Base-by-base conservation (phyloP, 2,329 filamentous ascomycete species). In the Alternaria longipes region DNA sequence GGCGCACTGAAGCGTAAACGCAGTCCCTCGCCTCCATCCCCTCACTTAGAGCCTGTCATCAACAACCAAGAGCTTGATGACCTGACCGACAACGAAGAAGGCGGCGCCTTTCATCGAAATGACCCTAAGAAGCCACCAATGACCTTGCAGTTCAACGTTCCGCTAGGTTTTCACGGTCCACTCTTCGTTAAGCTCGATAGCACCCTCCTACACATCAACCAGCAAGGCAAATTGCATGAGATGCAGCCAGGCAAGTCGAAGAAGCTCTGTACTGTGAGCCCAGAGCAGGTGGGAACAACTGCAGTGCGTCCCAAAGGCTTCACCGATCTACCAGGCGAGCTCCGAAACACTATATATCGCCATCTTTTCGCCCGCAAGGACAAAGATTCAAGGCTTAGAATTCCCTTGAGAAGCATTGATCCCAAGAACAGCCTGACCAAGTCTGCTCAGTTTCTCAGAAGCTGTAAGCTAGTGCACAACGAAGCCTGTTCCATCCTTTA, bases 401-500 rank as follows among this genome's bases (percentile, higher is more conserved):
- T 84, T 46, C 65, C 62, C 24, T 57, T 58, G 46, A 36, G 7
- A 7, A 36, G 4, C 40, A 28, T n/a, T 7, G 34, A 28, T 5
- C 18, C 41, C 18, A 22, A 24, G 9, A 41, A 53, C 0, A 78
- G 79, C 56, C 80, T 84, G 59, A 62, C 69, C 40, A 78, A 76
- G 30, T 82, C 82, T 12, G 73, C 79, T 3, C 80, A 81, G 5
- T 78, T 86, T 34, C 75, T 86, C 28, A 75, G 81, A 28, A 82
- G 81, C 4, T 84, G 82, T 71, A 79, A 74, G 42, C 73, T 81
- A 36, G 76, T 85, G 22, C 72, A 79, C 50, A 69, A 79, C 32
- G 83, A 85, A 75, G 83, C 76, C 22, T 78, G 81, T 42, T 80
- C 74, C 30, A 77, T 85, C 38, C 74, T 86, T 0, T 86, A 86